A percentile compares a stretch with the other conserved stretches of the same genome.
Conservation (phyloP, 495 filamentous ascomycete genomes). For the Trichoderma asperelloides region DNA sequence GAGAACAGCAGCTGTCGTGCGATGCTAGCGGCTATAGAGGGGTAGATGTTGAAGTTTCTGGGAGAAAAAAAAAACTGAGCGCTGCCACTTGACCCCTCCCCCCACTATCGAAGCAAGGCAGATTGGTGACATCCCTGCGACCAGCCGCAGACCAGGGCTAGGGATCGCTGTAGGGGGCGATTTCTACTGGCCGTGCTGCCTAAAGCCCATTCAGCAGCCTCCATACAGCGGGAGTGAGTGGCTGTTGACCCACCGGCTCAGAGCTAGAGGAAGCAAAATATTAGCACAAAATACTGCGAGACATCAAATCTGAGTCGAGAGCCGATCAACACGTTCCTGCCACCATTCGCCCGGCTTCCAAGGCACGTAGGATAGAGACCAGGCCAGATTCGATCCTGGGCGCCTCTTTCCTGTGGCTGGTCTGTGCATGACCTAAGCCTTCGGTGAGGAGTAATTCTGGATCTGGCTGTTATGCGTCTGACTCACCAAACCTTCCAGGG, state of each 20-base stretch:
- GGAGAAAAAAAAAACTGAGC: background rate
- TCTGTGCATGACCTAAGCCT: background rate
- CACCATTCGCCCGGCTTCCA: background rate
- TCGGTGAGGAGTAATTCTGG: background rate
- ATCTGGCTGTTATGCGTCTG: background rate
- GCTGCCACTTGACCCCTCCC: background rate
- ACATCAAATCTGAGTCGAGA: background rate
- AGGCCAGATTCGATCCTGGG: background rate
- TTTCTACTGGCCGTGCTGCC: background rate
- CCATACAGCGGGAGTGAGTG: background rate
- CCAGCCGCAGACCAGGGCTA: background rate
- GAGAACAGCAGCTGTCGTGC: background rate
- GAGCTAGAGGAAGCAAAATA: no score
- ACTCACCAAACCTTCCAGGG: slow-evolving; percentile 1
- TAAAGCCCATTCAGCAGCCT: background rate
- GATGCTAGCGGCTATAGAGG: background rate
- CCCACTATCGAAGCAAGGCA: background rate
- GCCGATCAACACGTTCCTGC: background rate
- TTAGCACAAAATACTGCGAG: no score
- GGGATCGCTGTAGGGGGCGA: background rate
- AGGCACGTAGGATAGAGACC: background rate
- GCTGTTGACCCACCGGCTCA: background rate
- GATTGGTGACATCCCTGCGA: background rate
- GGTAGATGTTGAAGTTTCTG: background rate
- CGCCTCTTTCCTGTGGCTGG: background rate